Percentiles rank a stretch among this genome's conserved stretches.
These are phyloP conservation scores for Maudiozyma turicensis DNA, from an alignment of 805 yeast genomes.

Conservation along the genomic window DNA sequence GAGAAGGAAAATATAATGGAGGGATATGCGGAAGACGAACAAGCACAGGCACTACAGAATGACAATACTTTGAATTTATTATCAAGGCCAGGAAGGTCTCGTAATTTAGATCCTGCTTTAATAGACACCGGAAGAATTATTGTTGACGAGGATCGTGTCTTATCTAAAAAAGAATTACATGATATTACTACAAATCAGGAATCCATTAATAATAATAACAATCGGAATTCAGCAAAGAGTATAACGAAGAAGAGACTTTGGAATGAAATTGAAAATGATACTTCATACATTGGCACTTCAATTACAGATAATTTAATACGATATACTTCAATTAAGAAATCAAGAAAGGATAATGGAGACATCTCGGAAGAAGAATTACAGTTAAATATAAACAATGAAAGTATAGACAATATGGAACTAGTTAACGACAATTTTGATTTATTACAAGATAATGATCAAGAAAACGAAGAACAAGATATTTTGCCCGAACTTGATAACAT, in stretches of 20 bases:
- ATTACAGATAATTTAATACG: conserved; percentile 11
- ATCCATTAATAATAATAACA: neutral
- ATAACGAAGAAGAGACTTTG: conserved; percentile 15
- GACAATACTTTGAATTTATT: too few relatives aligned
- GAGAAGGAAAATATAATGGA: conserved; percentile 28
- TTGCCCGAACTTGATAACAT: neutral
- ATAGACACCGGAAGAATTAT: conserved; percentile 9
- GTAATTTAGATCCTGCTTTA: conserved; percentile 6
- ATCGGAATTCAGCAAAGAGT: neutral
- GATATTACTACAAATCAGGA: conserved; percentile 11
- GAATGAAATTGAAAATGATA: conserved; percentile 13
- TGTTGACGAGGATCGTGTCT: conserved; percentile 9
- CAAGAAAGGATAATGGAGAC: conserved; percentile 4
- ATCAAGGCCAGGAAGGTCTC: conserved; percentile 1
- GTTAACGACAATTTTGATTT: conserved; percentile 1
- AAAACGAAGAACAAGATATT: neutral
- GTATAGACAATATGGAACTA: conserved; percentile 4
- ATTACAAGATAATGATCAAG: neutral
- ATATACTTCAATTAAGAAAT: conserved; percentile 15
- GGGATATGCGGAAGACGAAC: conserved; percentile 18
- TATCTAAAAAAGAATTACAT: conserved; percentile 13
- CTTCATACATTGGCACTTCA: conserved; percentile 13
- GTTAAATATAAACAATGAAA: conserved; percentile 15
- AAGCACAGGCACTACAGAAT: neutral
- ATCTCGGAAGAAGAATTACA: conserved; percentile 2